phyloP scores from a whole-genome alignment of 2,329 filamentous ascomycete species.

The Aspergillus piperis region DNA sequence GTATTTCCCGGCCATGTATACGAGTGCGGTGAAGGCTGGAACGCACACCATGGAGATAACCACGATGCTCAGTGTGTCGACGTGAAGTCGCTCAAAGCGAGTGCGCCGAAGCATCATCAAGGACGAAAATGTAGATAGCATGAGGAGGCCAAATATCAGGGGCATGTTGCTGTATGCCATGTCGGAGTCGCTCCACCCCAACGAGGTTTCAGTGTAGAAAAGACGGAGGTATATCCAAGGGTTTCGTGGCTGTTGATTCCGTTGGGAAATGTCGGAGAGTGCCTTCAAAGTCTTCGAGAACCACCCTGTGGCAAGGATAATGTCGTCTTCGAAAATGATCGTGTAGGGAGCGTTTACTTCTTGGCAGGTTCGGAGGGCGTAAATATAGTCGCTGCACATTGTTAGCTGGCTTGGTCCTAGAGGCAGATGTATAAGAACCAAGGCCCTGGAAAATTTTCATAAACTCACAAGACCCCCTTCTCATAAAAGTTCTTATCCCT shows the following conservation, averaged over 20 bases:
- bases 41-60: constrained; percentile 23
- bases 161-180: constrained; percentile 28
- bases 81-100: constrained; percentile 8
- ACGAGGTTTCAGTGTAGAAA: constrained; percentile 36
- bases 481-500: constrained; percentile 29
- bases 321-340: constrained; percentile 41
- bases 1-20: constrained; percentile 32
- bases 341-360: constrained; percentile 34
- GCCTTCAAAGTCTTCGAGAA: constrained; percentile 31
- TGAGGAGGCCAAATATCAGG: constrained; percentile 19
- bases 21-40: constrained; percentile 25
- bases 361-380: constrained; percentile 32
- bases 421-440: no score
- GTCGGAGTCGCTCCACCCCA: constrained; percentile 29
- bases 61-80: constrained; percentile 21
- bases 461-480: constrained; percentile 36
- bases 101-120: constrained; percentile 19
- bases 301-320: constrained; percentile 42
- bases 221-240: constrained; percentile 36
- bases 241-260: neutral
- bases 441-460: neutral
- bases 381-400: constrained; percentile 33
- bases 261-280: constrained; percentile 16
- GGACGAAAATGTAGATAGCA: constrained; percentile 12
- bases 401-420: neutral